Conservation (phyloP, 2,329 filamentous ascomycete species). For the Aspergillus sp. region DNA sequence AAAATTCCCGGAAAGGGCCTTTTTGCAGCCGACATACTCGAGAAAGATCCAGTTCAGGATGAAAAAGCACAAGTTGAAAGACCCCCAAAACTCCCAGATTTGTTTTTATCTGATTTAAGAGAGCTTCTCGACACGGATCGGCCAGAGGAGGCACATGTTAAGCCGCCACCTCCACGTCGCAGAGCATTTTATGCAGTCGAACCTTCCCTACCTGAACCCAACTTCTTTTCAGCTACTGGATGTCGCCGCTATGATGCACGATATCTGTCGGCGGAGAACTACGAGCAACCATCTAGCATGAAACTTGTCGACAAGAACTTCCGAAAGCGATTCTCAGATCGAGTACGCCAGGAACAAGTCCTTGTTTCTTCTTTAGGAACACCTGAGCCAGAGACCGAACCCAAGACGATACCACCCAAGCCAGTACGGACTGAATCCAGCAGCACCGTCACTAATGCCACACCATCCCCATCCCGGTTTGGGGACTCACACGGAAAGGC, state of each 20-base stretch:
- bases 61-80: neutral
- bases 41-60: neutral
- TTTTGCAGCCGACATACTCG: neutral
- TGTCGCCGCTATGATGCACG: conserved; percentile 17
- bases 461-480: conserved; percentile 7
- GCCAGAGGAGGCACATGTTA: neutral
- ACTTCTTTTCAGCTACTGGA: conserved; percentile 19
- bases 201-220: conserved; percentile 13
- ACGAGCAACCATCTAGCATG: conserved; percentile 17
- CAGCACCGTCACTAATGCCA: conserved; percentile 6
- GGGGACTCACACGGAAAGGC: conserved; percentile 7
- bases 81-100: conserved; percentile 2
- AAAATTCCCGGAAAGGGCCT: neutral
- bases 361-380: conserved; percentile 14
- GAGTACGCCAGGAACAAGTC: conserved; percentile 21
- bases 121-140: conserved; percentile 13
- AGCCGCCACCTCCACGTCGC: neutral
- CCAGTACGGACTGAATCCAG: neutral
- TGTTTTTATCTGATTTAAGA: conserved; percentile 18
- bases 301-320: conserved; percentile 43
- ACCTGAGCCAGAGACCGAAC: neutral
- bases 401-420: neutral
- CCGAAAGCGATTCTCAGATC: conserved; percentile 40
- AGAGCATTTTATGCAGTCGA: conserved; percentile 8
- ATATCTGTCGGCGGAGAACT: conserved; percentile 21